A percentile compares a stretch with the other conserved stretches of the same genome.
Evolutionary conservation across 208 protist species (phyloP).

Genomic region (Naegleria fowleri): DNA sequence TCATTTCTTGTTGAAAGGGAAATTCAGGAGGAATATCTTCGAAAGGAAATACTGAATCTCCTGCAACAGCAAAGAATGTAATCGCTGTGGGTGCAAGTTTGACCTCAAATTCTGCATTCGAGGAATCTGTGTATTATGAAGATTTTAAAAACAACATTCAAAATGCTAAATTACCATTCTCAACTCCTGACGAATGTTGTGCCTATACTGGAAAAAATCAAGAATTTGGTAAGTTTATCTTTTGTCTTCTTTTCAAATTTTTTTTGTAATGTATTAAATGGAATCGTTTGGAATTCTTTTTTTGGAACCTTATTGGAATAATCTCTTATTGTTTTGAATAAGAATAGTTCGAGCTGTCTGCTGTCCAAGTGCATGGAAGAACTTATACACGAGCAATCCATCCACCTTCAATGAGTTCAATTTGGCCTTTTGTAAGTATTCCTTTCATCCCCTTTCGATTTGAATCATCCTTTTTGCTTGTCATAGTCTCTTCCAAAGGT

Average conservation of each 20-base stretch:
- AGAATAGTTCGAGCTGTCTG: not conserved
- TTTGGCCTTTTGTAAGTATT: not conserved
- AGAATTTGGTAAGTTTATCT: not conserved
- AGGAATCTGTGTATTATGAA: not conserved
- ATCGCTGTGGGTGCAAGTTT: not conserved
- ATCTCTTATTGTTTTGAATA: no score
- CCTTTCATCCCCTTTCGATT: no score
- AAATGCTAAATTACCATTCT: not conserved
- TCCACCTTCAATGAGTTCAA: not conserved
- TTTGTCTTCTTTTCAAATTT: no score
- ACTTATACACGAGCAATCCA: not conserved
- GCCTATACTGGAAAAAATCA: not conserved
- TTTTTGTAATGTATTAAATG: no score
- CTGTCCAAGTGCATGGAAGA: not conserved
- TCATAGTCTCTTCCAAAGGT: not conserved
- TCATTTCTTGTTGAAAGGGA: no score
- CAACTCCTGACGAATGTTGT: not conserved
- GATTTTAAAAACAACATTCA: not conserved
- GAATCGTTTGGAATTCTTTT: no score
- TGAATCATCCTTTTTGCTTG: no score
- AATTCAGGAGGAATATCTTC: not conserved
- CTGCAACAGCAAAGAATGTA: not conserved
- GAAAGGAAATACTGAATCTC: not conserved
- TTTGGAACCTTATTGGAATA: no score
- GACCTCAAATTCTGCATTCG: not conserved